Percentiles rank a stretch among this genome's conserved stretches.
These are phyloP conservation scores for Fusarium nelsonii DNA, from an alignment of 2,329 filamentous ascomycete genomes.

Conservation along the genomic window DNA sequence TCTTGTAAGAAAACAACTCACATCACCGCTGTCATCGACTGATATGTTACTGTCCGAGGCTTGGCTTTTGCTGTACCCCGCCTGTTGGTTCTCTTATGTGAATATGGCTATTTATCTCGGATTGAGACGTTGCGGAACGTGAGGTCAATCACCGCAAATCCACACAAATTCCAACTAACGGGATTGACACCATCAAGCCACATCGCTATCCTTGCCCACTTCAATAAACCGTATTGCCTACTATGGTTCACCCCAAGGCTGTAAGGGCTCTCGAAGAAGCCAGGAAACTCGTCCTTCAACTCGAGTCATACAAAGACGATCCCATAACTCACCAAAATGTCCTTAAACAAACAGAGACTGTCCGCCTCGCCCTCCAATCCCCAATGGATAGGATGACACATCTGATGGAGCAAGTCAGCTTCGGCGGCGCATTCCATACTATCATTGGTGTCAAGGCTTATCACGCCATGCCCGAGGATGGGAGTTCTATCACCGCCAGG, in stretches of 20 bases:
- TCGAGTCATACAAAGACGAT: constrained; percentile 46
- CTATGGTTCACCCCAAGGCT: constrained; percentile 43
- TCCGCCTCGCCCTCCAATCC: constrained; percentile 45
- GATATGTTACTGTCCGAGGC: neutral
- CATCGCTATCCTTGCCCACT: neutral
- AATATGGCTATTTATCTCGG: constrained; percentile 15
- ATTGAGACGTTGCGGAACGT: neutral
- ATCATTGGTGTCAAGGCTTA: constrained; percentile 47
- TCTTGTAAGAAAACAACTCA: neutral
- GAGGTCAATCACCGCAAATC: neutral
- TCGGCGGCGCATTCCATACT: constrained; percentile 46
- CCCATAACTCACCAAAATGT: constrained; percentile 40
- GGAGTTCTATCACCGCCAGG: constrained; percentile 37
- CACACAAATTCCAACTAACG: neutral
- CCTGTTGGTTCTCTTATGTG: constrained; percentile 8
- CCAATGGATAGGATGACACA: constrained; percentile 47
- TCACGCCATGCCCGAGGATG: constrained; percentile 46
- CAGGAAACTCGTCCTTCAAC: constrained; percentile 43
- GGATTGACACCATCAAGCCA: neutral
- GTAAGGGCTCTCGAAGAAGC: constrained; percentile 48
- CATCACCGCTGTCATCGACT: neutral
- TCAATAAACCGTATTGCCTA: neutral
- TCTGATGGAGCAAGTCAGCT: constrained; percentile 42
- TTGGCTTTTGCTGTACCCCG: constrained; percentile 22
- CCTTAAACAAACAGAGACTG: constrained; percentile 43